Evolutionary conservation across 768 basidiomycete genomes (phyloP), one percentile per base, ranked within the genome.

Genomic region (Ramaria rubella): DNA sequence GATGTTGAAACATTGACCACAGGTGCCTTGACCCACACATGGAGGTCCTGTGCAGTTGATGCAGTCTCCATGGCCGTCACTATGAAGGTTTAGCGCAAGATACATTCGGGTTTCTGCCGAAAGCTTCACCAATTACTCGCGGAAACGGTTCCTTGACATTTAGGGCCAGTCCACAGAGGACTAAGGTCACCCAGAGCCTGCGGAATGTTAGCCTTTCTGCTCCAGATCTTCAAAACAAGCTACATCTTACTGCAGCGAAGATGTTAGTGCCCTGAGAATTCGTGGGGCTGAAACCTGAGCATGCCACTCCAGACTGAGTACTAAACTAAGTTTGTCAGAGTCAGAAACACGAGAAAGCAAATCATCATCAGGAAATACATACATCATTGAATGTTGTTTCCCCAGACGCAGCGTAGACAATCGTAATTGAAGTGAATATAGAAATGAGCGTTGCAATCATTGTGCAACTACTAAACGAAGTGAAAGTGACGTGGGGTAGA

Each of bases 111-210:
- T n/a, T n/a, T 11, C n/a, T n/a, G n/a, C 36, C 36, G 36, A 38
- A n/a, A n/a, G n/a, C 36, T n/a, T 38, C n/a, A 38, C 36, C 64
- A 63, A 34, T 65, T 62, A 50, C 60, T 57, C 31, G 63, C 65
- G 42, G 65, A 63, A 57, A 63, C 65, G 21, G 64, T 62, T 36
- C 70, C 70, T 23, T 63, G 52, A 57, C 69, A 70, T 24, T 48
- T 56, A 11, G 63, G 61, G 7, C 69, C 67, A 8, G 60, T 61
- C 69, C 70, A 71, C 3, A 71, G 62, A 8, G 69, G 69, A 15
- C 68, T 68, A 4, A 69, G 58, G 55, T 70, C 68, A 57, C 60
- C 60, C 65, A 69, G 68, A 11, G 68, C 68, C 23, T n/a, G n/a
- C n/a, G n/a, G n/a, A n/a, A n/a, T n/a, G n/a, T n/a, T n/a, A n/a